Evolutionary conservation across 768 basidiomycete genomes (phyloP), one percentile per base, ranked within the genome.

Genomic region (Serendipita indica): DNA sequence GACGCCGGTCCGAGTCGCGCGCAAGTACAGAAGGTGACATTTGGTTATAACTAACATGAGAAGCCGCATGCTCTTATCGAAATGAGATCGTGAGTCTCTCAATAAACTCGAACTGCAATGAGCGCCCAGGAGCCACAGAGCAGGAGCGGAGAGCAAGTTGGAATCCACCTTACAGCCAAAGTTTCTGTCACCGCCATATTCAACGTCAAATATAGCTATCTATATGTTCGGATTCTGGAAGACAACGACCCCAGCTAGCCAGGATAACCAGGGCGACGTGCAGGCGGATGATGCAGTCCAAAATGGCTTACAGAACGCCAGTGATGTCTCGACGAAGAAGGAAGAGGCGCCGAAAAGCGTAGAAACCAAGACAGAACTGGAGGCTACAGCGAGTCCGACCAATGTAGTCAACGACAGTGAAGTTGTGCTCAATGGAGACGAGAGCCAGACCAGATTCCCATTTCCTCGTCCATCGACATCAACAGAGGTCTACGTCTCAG

Each of bases 91-190:
- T n/a, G n/a, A n/a, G n/a, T n/a, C n/a, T n/a, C n/a, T n/a, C n/a
- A n/a, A n/a, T n/a, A n/a, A n/a, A n/a, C n/a, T n/a, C n/a, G n/a
- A n/a, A n/a, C n/a, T n/a, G n/a, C n/a, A n/a, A n/a, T n/a, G n/a
- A n/a, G n/a, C n/a, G 49, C 49, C 25, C 25, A 54, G 20, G 49
- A 33, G 25, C 49, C 22, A 54, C n/a, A 54, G 32, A 32, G 43
- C 43, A 7, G 10, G 35, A 10, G 35, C 35, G 46, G 18, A 33
- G 33, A 10, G 22, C 28, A 45, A 52, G 59, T 25, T 28, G 20
- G 28, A 14, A 54, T 59, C 16, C 20, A 32, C 58, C 69, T 45
- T 57, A 66, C 72, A 70, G 22, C n/a, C 71, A 33, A 74, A 60
- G 32, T 34, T 22, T 4, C 59, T 57, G 54, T 33, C n/a, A 1